Evolutionary conservation across 148 eudicot genomes (phyloP), one percentile per base, ranked within the genome.

Genomic region (Vaccinium darrowii): DNA sequence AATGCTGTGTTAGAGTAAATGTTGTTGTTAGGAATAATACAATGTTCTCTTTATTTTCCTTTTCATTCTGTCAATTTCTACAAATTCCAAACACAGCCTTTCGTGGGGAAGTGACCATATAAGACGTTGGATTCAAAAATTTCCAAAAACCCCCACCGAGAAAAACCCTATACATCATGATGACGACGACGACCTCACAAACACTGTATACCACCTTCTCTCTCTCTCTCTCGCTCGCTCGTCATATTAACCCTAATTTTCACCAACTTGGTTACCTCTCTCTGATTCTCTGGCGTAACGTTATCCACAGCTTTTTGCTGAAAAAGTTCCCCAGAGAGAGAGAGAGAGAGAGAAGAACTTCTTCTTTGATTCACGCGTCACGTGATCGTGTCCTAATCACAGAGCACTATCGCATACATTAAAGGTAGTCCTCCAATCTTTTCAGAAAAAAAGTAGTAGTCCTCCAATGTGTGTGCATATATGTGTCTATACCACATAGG

Each of bases 331-430:
- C n/a, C n/a, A n/a, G n/a, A 2, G 7, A 13, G 36, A 12, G 0
- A 1, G 6, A 63, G 16, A 3, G 1, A 36, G 36, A 36, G 39
- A 3, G 39, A 36, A 8, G 7, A 54, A 23, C 9, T 8, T 4
- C 25, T 16, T 65, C 39, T 65, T 81, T 13, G 43, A 4, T 65
- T 5, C 43, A 5, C 60, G 30, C 52, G 71, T 49, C 36, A 81
- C 56, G 83, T 63, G 74, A 63, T 81, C 33, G 58, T 50, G 27
- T 65, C 84, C 25, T 50, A 47, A 50, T 81, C 57, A 63, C 2
- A 47, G 1, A 65, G 54, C n/a, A 27, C 15, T 15, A 69, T 27
- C 30, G 7, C 73, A 33, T 11, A 27, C 12, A 2, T 67, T 43
- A 43, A 69, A 63, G 73, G 73, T 67, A 25, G 14, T 50, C 60